Base-by-base conservation (phyloP, 495 filamentous ascomycete genomes). In the Beverwykella pulmonaria region DNA sequence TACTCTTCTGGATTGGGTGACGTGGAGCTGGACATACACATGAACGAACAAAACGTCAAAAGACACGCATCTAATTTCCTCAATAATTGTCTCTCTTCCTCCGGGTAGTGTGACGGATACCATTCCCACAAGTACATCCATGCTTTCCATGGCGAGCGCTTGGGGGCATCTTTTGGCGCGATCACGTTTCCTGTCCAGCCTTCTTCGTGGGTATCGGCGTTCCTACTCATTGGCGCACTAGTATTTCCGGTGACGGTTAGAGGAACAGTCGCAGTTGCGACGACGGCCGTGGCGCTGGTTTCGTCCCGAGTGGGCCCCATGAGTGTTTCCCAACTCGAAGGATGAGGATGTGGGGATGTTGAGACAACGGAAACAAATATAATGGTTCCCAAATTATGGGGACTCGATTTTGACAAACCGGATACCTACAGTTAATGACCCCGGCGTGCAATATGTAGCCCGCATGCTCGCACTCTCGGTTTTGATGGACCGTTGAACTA, bases 1-100 rank as follows among this genome's bases (percentile, higher is more conserved):
- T 9, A 7, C 15, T 44, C 8, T 44, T 44, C 17, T 44, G 17
- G 15, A 44, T 25, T 22, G 48, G 39, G 2, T 44, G 39, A 44
- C 32, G 32, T 34, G 39, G 39, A 44, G 15, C 3, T 9, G 8
- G 5, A 71, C 73, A 69, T 50, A 76, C 75, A 81, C 27, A 74
- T 76, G 29, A 79, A 69, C 2, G 72, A 78, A 32, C 73, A 71
- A 67, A 75, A 77, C 1, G 75, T 74, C n/a, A 78, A 55, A n/a
- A 78, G 63, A 56, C 75, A 78, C 17, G 73, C 59, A 59, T 78
- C 76, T 17, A 78, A 64, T 64, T 74, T 78, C 59, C 57, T 65
- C 59, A 76, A 34, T 14, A 75, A 54, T 39, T 39, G 52, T 20
- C 59, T 41, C 58, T 72, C 70, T 53, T 60, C 67, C 30, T 67